Evolutionary conservation across 805 yeast species (phyloP).

Genomic region (Sugiyamaella smithiae): DNA sequence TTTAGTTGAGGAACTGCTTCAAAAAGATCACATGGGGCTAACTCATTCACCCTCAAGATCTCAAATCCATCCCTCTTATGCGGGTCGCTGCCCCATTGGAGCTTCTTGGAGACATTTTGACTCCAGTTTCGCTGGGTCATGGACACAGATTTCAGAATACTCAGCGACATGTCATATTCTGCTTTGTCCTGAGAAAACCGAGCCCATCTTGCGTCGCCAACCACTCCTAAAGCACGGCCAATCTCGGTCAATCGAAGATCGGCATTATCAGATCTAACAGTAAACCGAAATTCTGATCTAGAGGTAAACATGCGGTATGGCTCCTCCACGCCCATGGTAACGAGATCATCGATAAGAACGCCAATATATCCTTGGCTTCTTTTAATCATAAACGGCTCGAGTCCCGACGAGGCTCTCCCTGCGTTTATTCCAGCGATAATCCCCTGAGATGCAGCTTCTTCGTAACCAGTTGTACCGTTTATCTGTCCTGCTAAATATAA

Average conservation of each 20-base stretch:
- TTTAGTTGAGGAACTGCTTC: slow-evolving; percentile 39
- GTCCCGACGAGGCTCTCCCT: slow-evolving; percentile 51
- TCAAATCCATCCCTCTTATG: slow-evolving; percentile 65
- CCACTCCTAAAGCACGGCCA: slow-evolving; percentile 67
- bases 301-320: slow-evolving; percentile 99
- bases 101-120: slow-evolving; percentile 31
- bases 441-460: slow-evolving; percentile 98
- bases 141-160: slow-evolving; percentile 44
- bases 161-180: slow-evolving; percentile 44
- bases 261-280: slow-evolving; percentile 92
- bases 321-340: slow-evolving; percentile 93
- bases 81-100: slow-evolving; percentile 38
- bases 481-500: slow-evolving; percentile 93
- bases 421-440: slow-evolving; percentile 95
- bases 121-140: slow-evolving; percentile 65
- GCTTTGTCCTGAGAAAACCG: slow-evolving; percentile 44
- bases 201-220: slow-evolving; percentile 56
- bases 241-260: slow-evolving; percentile 73
- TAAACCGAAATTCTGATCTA: slow-evolving; percentile 87
- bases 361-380: slow-evolving; percentile 90
- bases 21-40: slow-evolving; percentile 26
- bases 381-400: slow-evolving; percentile 49
- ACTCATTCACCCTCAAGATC: slow-evolving; percentile 55
- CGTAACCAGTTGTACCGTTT: slow-evolving; percentile 98
- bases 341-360: slow-evolving; percentile 87